Evolutionary conservation across 495 filamentous ascomycete genomes (phyloP), one percentile per base, ranked within the genome.

Genomic region (Friedmanniomyces simplex): DNA sequence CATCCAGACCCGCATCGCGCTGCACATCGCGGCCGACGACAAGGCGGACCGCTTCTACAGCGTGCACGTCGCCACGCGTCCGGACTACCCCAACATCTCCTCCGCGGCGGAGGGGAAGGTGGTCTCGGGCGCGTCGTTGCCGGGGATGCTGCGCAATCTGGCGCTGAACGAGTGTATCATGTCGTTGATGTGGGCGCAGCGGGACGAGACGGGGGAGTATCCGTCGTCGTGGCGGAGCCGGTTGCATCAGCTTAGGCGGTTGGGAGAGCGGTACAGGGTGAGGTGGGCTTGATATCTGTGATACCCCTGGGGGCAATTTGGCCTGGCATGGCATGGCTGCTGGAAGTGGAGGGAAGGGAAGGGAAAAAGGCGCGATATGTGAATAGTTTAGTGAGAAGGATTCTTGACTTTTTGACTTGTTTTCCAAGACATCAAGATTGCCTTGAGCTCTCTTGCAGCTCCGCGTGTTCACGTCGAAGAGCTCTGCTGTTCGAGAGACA

Each of bases 161-260:
- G 90, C 91, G 1, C 77, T 97, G 57, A 97, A 95, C 68, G 90
- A 94, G 1, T 94, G 88, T 13, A 88, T 96, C 18, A 95, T 96
- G 70, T 86, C 85, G 7, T 80, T 87, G 48, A 91, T 96, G 46
- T 96, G 93, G 88, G 72, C 73, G 11, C 81, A 86, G 54, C 84
- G 85, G 56, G 42, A 58, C 39, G 41, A 53, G 10, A 18, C 41
- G 37, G 37, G 30, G 0, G 90, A 96, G 71, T 82, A 95, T 64
- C 76, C 91, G 12, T 94, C 89, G 0, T 86, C 87, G 16, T 96
- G 93, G 91, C 82, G 89, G 26, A 87, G 85, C 53, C 82, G 93
- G 49, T 77, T 97, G 5, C 81, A 83, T 24, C 85, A 93, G 66
- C 95, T 99, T 65, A 85, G 84, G 63, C 76, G 80, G 51, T 77